Evolutionary conservation across 2,329 filamentous ascomycete species (phyloP).

Genomic region (Xylaria sp.): DNA sequence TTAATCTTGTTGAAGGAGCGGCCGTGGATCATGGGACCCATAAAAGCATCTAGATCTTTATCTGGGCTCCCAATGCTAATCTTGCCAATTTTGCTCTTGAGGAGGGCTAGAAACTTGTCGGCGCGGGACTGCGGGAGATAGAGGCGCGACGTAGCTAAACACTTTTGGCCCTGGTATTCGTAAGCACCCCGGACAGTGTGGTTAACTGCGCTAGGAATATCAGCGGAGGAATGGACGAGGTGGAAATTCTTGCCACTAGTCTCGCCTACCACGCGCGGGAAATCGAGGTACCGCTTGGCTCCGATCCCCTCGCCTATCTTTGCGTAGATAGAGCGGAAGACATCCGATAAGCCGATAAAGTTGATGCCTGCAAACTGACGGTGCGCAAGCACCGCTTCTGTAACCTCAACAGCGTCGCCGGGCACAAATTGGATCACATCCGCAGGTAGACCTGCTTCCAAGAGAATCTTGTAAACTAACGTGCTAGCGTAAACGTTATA

Average conservation of each 20-base stretch:
- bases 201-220: slow-evolving; percentile 11
- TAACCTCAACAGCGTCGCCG: slow-evolving; percentile 5
- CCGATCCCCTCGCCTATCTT: slow-evolving; percentile 19
- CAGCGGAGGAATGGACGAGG: slow-evolving; percentile 8
- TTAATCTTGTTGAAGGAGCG: slow-evolving; percentile 17
- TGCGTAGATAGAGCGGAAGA: slow-evolving; percentile 17
- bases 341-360: slow-evolving; percentile 18
- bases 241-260: slow-evolving; percentile 22
- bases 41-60: slow-evolving; percentile 15
- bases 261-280: slow-evolving; percentile 15
- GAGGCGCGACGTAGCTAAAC: slow-evolving; percentile 9
- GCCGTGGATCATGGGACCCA: slow-evolving; percentile 15
- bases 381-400: slow-evolving; percentile 15
- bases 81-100: slow-evolving; percentile 8
- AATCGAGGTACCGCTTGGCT: slow-evolving; percentile 8
- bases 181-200: slow-evolving; percentile 17
- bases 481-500: slow-evolving; percentile 15
- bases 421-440: slow-evolving; percentile 16
- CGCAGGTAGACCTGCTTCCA: slow-evolving; percentile 5
- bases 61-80: slow-evolving; percentile 14
- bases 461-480: slow-evolving; percentile 16
- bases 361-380: slow-evolving; percentile 6
- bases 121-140: slow-evolving; percentile 14
- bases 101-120: slow-evolving; percentile 4
- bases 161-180: slow-evolving; percentile 20